phyloP scores from a whole-genome alignment of 768 basidiomycete genomes.

The Sarcodon sp. region DNA sequence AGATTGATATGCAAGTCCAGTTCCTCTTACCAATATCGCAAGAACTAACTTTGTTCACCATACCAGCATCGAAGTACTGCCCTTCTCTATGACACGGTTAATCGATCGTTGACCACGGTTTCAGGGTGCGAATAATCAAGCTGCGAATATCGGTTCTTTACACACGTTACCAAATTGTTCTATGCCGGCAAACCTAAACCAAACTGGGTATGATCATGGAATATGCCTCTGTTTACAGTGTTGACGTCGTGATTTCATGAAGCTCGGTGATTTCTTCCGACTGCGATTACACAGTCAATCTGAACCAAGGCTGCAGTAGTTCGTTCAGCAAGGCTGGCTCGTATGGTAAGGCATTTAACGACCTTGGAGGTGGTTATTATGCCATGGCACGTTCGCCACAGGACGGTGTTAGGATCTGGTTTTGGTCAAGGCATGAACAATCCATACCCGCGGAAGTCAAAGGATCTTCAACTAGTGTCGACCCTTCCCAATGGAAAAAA shows the following conservation, averaged over 20 bases:
- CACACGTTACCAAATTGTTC: slow-evolving; percentile 39
- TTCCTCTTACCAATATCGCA: too few relatives aligned
- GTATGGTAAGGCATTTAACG: slow-evolving; percentile 37
- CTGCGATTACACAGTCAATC: slow-evolving; percentile 37
- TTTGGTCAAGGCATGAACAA: slow-evolving; percentile 36
- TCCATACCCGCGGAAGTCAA: slow-evolving; percentile 29
- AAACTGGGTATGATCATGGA: slow-evolving; percentile 28
- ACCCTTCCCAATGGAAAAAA: slow-evolving; percentile 22
- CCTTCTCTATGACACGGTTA: too few relatives aligned
- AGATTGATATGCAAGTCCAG: slow-evolving; percentile 31
- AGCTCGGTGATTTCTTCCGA: slow-evolving; percentile 21
- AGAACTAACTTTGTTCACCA: too few relatives aligned
- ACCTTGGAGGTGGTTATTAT: slow-evolving; percentile 45
- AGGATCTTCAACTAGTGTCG: too few relatives aligned
- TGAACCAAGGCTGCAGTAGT: slow-evolving; percentile 53
- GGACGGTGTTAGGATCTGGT: slow-evolving; percentile 46
- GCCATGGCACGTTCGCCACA: slow-evolving; percentile 29
- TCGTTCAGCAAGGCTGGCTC: slow-evolving; percentile 24
- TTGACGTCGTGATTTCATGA: slow-evolving; percentile 13
- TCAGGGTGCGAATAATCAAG: slow-evolving; percentile 34
- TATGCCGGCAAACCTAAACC: slow-evolving; percentile 26
- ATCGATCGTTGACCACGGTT: too few relatives aligned
- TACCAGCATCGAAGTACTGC: too few relatives aligned
- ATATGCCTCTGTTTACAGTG: background rate
- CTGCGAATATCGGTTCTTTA: slow-evolving; percentile 36